Evolutionary conservation across 148 eudicot genomes (phyloP), one percentile per base, ranked within the genome.

Genomic region (Chenopodium berlandieri): DNA sequence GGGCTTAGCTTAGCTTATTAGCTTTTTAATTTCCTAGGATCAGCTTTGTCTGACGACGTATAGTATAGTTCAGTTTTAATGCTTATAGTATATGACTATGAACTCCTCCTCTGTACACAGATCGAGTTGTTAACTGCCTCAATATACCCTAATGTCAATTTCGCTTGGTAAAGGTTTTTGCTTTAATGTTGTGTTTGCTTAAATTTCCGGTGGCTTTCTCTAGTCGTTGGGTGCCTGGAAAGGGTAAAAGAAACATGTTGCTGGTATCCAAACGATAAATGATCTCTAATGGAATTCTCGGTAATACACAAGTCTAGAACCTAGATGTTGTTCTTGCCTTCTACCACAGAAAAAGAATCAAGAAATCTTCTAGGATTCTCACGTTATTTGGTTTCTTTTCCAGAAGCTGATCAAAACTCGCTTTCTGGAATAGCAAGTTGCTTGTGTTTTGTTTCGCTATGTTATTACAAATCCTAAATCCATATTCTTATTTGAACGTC

Each of bases 41-140:
- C 66, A 64, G 64, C 77, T 71, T 78, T 74, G 80, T 72, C 70
- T 82, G 69, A 82, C 76, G 69, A 76, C 76, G 40, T 69, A 37
- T 69, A 47, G 62, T 47, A 73, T 46, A 73, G 76, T 25, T 47
- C 48, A 73, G 76, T 48, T 60, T 60, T 78, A 72, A 27, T 64
- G 27, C 32, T 14, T 78, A 65, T 47, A 58, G 48, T 32, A 40
- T 52, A 58, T 60, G 70, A 71, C 46, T 66, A 37, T 76, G 27
- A 58, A 56, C 27, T 58, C 27, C 47, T 65, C 71, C n/a, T 7
- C 54, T 79, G 75, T 71, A 60, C 56, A 73, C 32, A 79, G 27
- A 56, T 56, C 22, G 62, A 71, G 80, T 52, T 77, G 75, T 37
- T 14, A 56, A 56, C 17, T 71, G 22, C 44, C 52, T 73, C 50